These are phyloP conservation scores for Fusarium temperatum DNA, from an alignment of 2,329 filamentous ascomycete species.

Conservation along the genomic window DNA sequence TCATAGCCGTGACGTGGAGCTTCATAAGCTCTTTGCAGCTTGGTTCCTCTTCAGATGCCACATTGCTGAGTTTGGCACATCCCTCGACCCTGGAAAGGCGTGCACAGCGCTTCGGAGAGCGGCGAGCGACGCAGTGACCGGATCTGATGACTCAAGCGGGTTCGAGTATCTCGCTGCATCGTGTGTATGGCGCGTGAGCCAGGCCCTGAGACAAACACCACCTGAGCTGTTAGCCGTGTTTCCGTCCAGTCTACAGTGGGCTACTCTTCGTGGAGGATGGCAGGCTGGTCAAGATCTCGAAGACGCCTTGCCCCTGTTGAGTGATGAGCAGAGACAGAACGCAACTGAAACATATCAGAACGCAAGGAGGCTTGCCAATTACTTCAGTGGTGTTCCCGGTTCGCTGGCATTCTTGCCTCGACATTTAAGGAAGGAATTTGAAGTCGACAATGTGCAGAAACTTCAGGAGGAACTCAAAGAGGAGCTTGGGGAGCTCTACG, in stretches of 20 bases:
- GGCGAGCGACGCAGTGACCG: background rate
- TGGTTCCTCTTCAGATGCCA: background rate
- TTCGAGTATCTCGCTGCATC: background rate
- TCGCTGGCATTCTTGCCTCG: background rate
- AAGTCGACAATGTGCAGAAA: background rate
- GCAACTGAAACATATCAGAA: background rate
- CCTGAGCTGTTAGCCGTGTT: background rate
- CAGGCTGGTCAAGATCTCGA: background rate
- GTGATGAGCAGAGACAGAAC: background rate
- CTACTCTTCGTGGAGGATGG: background rate
- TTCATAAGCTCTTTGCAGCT: background rate
- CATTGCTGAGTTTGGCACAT: rapidly evolving
- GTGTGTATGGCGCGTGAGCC: background rate
- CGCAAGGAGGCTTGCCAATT: background rate
- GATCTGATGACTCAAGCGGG: background rate
- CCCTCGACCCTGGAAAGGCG: background rate
- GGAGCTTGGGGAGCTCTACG: background rate
- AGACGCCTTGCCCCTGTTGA: background rate
- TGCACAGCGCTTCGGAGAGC: background rate
- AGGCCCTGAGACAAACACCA: background rate
- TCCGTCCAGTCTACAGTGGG: background rate
- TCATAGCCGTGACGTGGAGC: background rate
- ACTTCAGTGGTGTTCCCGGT: background rate
- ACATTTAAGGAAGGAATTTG: background rate
- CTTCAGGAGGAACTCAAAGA: background rate